Base-by-base conservation (phyloP, 225 moss, liverwort and hornwort genomes). In the Antitrichia curtipendula region DNA sequence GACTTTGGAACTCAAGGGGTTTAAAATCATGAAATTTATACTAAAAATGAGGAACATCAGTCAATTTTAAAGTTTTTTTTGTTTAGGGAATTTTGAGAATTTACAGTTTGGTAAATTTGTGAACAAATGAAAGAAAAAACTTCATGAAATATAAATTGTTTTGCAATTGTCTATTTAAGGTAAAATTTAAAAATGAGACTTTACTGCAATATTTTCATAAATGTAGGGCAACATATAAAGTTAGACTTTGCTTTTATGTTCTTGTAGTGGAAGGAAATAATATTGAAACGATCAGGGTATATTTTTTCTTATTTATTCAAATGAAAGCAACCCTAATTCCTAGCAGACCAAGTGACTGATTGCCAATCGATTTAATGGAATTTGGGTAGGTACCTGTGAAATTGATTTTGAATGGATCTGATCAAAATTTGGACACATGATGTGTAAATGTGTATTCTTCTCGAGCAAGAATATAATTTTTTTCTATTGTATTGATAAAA, bases 291-390 rank as follows among this genome's bases (percentile, higher is more conserved):
- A 8, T 27, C 2, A n/a, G n/a, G n/a, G n/a, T n/a, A 13, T 14
- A 41, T 25, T 40, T 40, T 8, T 25, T 9, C 24, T 25, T 4
- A 15, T 25, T 40, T 25, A 25, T 5, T 25, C 41, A 14, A 27
- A 41, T 41, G 8, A 27, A 43, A 20, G 3, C 10, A 64, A 36
- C 2, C 36, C 2, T 36, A 64, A 34, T 34, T 1, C 10, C 9
- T 34, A 65, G 36, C 1, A 20, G 3, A 65, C 20, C 10, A 65
- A 65, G 43, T 28, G 16, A 27, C 43, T 71, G 16, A 27, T 71
- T 71, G 71, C 0, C 3, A 1, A 24, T 41, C 28, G 16, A 9
- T 0, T 0, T 43, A 70, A 5, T 71, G 0, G 0, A 43, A 71
- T 71, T 43, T 27, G 1, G 9, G 0, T 43, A 71, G 16, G 6